Evolutionary conservation across 164 flowering plant species (phyloP), one percentile per base, ranked within the genome.

Genomic region (Cinnamomum chago): DNA sequence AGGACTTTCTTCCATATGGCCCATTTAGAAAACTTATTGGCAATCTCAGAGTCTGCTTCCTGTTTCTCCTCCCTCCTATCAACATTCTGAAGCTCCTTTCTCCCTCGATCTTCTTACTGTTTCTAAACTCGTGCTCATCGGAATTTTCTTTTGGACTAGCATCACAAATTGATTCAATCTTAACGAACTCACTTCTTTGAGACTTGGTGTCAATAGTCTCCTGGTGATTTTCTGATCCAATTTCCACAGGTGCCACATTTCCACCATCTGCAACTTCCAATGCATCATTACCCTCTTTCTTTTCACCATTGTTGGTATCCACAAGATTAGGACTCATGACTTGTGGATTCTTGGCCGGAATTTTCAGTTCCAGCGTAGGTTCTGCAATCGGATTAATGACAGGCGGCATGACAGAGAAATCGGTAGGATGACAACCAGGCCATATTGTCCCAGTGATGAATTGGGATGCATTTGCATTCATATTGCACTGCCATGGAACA

Each of bases 1-100:
- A 95, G 18, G 97, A 81, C 81, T 92, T 93, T 18, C 97, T 89
- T 70, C 90, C 92, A 82, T 90, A 84, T 35, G 99, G 97, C 77
- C 90, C 84, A 73, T 77, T 91, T 27, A 95, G 95, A 81, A 95
- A 86, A 85, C 97, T 92, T 35, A 92, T 84, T 24, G 99, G 99
- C 95, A 95, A 85, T 81, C 98, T 86, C 77, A 95, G 81, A 71
- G 93, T 93, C 83, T 92, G 99, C 83, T 88, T 93, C 67, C 94
- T 79, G 85, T 89, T 93, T 85, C 96, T 85, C 85, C 86, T 92
- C 55, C 99, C 97, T 80, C 91, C 86, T 58, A 93, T 76, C 79
- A 92, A 82, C 79, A 95, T 88, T 81, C 83, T 95, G 86, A 92
- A 86, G 71, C 92, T 92, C 76, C 87, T 89, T 76, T 92, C 98